Evolutionary conservation across 805 yeast genomes (phyloP).

Genomic region (Saccharomycopsis babjevae): DNA sequence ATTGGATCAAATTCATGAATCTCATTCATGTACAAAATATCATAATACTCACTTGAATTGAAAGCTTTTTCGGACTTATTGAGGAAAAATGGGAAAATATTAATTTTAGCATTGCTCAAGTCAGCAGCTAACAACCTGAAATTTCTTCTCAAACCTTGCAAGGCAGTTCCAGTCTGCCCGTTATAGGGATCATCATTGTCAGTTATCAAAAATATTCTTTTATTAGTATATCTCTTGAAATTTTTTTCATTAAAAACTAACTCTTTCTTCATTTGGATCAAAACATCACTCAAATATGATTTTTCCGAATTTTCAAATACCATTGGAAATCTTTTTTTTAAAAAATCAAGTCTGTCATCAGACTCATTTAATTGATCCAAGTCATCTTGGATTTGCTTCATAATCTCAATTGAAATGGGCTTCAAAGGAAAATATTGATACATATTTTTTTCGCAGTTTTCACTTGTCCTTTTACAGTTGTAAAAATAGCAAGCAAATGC

Average conservation of each 20-base stretch:
- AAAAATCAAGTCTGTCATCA: not conserved
- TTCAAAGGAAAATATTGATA: conserved; percentile 40
- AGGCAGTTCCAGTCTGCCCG: conserved; percentile 21
- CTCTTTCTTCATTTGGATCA: conserved; percentile 46
- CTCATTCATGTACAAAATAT: conserved; percentile 32
- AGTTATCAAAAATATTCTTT: conserved; percentile 62
- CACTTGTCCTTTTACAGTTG: conserved; percentile 33
- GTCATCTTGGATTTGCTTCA: conserved; percentile 50
- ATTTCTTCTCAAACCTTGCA: conserved; percentile 29
- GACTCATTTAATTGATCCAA: conserved; percentile 20
- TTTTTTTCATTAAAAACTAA: conserved; percentile 33
- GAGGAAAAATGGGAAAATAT: conserved; percentile 56
- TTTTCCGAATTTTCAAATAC: conserved; percentile 20
- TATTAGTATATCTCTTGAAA: conserved; percentile 39
- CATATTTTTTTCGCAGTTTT: conserved; percentile 34
- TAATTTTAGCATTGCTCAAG: conserved; percentile 42
- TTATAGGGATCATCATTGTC: conserved; percentile 60
- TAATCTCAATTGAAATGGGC: conserved; percentile 45
- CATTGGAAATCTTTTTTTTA: conserved; percentile 25
- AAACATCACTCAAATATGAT: conserved; percentile 32
- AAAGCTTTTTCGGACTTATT: conserved; percentile 27
- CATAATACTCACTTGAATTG: conserved; percentile 42
- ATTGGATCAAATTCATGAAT: conserved; percentile 14
- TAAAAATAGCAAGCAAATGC: conserved; percentile 67
- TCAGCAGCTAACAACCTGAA: conserved; percentile 52